These are phyloP conservation scores for Aureoboletus auriporus DNA, from an alignment of 768 basidiomycete species.

Conservation along the genomic window DNA sequence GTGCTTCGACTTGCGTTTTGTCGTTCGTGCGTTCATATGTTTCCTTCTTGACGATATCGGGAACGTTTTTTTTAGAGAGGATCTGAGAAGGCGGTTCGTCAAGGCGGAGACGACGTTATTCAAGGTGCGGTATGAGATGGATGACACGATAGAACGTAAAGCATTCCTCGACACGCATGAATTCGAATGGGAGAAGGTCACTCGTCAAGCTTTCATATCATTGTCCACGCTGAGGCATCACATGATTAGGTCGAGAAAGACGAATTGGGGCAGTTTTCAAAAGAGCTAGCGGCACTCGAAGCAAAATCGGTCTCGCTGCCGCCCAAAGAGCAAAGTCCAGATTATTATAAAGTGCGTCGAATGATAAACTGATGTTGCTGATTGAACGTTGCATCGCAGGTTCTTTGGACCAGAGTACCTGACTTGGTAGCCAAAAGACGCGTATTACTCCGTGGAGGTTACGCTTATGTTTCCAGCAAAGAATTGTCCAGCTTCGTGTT, in stretches of 20 bases:
- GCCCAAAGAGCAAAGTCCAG: background rate
- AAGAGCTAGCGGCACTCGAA: conserved; percentile 43
- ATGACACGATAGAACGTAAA: conserved; percentile 52
- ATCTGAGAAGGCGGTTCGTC: conserved; percentile 82
- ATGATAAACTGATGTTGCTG: background rate
- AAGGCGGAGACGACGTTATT: conserved; percentile 88
- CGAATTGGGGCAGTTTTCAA: conserved; percentile 49
- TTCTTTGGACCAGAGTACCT: conserved; percentile 94
- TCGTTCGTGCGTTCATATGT: conserved; percentile 68
- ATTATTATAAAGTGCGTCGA: conserved; percentile 68
- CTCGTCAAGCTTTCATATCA: conserved; percentile 9
- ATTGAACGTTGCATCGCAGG: conserved; percentile 42
- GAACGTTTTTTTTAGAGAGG: conserved; percentile 59
- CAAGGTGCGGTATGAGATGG: conserved; percentile 70
- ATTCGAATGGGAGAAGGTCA: conserved; percentile 63
- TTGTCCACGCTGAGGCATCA: conserved; percentile 2
- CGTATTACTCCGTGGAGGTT: conserved; percentile 74
- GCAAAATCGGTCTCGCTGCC: background rate
- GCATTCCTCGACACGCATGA: conserved; percentile 62
- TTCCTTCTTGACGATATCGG: background rate
- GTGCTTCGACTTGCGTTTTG: conserved; percentile 93
- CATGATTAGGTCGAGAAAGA: conserved; percentile 47
- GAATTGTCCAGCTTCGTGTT: conserved; percentile 84
- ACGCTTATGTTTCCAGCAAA: conserved; percentile 81
- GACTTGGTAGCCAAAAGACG: conserved; percentile 82